Base-by-base conservation (phyloP, 2,329 filamentous ascomycete species). In the Neocucurbitaria cava region DNA sequence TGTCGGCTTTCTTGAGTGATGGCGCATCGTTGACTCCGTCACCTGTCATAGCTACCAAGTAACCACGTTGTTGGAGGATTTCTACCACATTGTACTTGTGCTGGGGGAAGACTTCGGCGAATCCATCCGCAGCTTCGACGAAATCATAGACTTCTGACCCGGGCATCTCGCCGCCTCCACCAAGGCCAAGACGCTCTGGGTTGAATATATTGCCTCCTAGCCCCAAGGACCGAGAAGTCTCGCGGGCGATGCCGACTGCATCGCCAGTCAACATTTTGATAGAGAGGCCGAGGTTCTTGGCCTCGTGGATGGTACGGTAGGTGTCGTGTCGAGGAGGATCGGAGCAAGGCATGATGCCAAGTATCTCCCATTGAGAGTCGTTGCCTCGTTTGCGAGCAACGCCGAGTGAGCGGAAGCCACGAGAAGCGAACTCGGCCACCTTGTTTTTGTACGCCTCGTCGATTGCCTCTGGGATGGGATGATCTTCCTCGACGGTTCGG, bases 261-360 rank as follows among this genome's bases (percentile, higher is more conserved):
- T 96, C 92, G 85, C 92, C 92, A 79, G 92, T 96, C 81, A 96
- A 86, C 91, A 96, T 96, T 85, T 96, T 96, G 80, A 96, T 92
- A 66, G 89, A 92, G 58, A 96, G 83, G 83, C 92, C 92, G 54
- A 96, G 87, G 61, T 82, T 85, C 84, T 95, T 94, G 72, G 92
- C 92, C 79, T 96, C 92, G 77, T 90, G 89, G 80, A 96, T 90
- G 58, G 92, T 96, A 77, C 91, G 90, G 70, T 88, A 91, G 67
- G 92, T 96, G 73, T 96, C 92, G 81, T 96, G 88, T 73, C 92
- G 90, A 66, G 92, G 92, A 68, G 92, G 92, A 77, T 96, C 92
- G 69, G 89, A 91, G 85, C 92, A 96, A 72, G 92, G 92, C 90
- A 96, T 94, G 71, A 96, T 96, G 71, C 92, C 92, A 67, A 96